Evolutionary conservation across 179 eudicot genomes (phyloP), one percentile per base, ranked within the genome.

Genomic region (Sideroxylon spinosum): DNA sequence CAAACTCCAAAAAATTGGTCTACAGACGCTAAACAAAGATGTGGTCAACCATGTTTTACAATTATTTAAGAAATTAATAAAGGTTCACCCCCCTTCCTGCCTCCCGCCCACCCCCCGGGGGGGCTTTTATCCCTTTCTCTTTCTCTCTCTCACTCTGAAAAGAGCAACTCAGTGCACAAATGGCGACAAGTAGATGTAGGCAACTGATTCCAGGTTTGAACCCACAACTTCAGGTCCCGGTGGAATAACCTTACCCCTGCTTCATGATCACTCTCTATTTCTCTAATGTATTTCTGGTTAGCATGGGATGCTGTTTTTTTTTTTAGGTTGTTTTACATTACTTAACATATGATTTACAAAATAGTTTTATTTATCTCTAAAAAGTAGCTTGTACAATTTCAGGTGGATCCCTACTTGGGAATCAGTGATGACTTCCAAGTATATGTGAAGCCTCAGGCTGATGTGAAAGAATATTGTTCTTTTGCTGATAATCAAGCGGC

Each of bases 381-480:
- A 52, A 52, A 14, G 1, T 52, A 9, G 12, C 16, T 7, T 14
- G 16, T 52, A 9, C 16, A 52, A 52, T 10, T 71, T 50, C 75
- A 71, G 75, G 75, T 71, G 26, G 75, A 71, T 53, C 75, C 62
- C 75, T 53, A 71, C 53, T 13, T 53, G n/a, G 62, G 62, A 44
- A 71, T 71, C 62, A 53, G 46, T 53, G 75, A 71, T 71, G 75
- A 71, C 23, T 71, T 25, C 75, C 62, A 71, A 53, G 22, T 71
- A 25, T 71, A 26, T 26, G 46, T 71, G 46, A 71, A 71, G 53
- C 75, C 62, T 71, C n/a, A 26, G 62, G 75, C 75, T 52, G 60
- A 71, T 71, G 62, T 71, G 61, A 53, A 46, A 44, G 75, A 52
- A 71, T 53, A 52, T 71, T 22, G 75, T 0, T 71, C 62, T 2